Evolutionary conservation across 805 yeast species (phyloP), one percentile per base, ranked within the genome.

Genomic region (Saccharomycopsis guyanensis): DNA sequence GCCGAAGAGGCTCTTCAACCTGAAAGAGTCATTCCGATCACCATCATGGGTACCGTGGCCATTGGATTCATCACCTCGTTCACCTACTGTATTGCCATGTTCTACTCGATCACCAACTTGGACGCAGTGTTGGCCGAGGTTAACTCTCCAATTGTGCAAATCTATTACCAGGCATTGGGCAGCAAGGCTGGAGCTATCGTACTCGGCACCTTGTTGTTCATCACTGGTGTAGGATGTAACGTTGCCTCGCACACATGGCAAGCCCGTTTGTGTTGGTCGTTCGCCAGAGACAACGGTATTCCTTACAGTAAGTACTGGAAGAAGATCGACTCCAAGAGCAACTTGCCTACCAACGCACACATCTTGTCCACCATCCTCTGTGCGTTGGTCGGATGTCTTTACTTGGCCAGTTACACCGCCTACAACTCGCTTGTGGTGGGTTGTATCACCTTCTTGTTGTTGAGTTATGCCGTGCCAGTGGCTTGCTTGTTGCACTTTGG

Each of bases 231-330:
- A 46, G 78, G 80, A 42, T 75, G 83, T 61, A 73, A 72, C 53
- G 71, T 78, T 55, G 72, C 81, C 5, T 72, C 78, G 15, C 80
- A 76, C 53, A 78, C 86, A 8, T 79, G 85, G 83, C 81, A 76
- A 57, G 77, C 82, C 20, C 68, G 87, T 54, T 66, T 78, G 42
- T 67, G 80, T 51, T 82, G 85, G 83, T 76, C 85, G 5, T 76
- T 80, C 55, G 70, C 85, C 3, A 69, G 85, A 61, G 86, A 80
- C 56, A 71, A 76, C 40, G 84, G 82, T 32, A 62, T 77, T 47
- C 78, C 80, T 33, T 75, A 71, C 32, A 76, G 82, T 5, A 65
- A 62, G 36, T 69, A 68, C 52, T 72, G 78, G 73, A 58, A 78
- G 3, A 55, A 61, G 47, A 70, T 82, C 41, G 66, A 76, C 53